Percentiles rank a stretch among this genome's conserved stretches.
These are phyloP conservation scores for Endotrypanum monterogeii DNA, from an alignment of 208 protist genomes.

Conservation along the genomic window DNA sequence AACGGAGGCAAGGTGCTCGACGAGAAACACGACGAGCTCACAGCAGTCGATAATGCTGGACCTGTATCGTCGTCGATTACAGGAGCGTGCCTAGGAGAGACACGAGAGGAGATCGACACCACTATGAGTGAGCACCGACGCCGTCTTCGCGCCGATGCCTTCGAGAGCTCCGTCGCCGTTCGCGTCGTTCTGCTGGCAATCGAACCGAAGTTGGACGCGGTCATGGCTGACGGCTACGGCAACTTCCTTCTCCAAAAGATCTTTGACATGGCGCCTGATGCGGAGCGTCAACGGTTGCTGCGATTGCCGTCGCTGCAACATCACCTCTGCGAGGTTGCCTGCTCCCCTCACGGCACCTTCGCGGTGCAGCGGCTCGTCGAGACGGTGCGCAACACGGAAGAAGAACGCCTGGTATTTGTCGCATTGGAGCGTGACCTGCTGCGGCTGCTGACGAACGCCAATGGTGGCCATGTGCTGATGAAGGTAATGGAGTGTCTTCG, in stretches of 20 bases:
- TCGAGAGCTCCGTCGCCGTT: constrained; percentile 36
- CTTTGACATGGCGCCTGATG: constrained; percentile 56
- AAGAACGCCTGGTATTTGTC: constrained; percentile 69
- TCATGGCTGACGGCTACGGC: constrained; percentile 97
- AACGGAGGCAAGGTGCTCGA: constrained; percentile 3
- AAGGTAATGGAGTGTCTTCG: constrained; percentile 59
- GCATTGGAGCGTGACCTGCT: constrained; percentile 50
- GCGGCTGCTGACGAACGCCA: constrained; percentile 93
- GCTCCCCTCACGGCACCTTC: constrained; percentile 93
- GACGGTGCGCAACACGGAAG: constrained; percentile 68
- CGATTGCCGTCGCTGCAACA: constrained; percentile 49
- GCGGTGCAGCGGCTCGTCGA: constrained; percentile 97
- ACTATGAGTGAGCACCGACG: constrained; percentile 12
- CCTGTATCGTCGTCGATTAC: background rate
- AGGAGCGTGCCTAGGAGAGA: background rate
- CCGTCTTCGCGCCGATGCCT: constrained; percentile 21
- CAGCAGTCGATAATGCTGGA: background rate
- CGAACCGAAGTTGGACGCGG: constrained; percentile 50
- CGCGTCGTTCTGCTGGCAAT: constrained; percentile 52
- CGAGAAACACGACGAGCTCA: background rate
- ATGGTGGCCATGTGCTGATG: constrained; percentile 97
- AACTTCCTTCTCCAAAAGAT: constrained; percentile 98
- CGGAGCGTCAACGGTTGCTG: constrained; percentile 56
- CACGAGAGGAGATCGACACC: background rate
- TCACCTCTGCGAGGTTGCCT: constrained; percentile 49